phyloP scores from a whole-genome alignment of 2,329 filamentous ascomycete genomes.

The Diaporthe nobilis region DNA sequence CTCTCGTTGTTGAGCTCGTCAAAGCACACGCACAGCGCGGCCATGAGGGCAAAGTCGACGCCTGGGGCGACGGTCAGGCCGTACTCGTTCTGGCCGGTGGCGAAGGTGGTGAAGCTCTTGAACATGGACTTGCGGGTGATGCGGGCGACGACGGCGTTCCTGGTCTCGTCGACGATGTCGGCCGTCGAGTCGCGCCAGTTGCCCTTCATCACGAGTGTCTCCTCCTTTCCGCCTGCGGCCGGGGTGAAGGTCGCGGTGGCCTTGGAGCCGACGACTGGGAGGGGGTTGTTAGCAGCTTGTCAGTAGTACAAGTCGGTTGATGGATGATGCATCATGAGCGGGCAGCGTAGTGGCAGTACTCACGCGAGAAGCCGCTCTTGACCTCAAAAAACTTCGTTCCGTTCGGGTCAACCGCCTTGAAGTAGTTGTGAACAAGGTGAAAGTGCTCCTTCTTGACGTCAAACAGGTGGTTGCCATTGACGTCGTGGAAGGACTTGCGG shows the following conservation, averaged over 20 bases:
- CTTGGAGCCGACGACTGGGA: constrained; percentile 66
- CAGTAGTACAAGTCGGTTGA: background rate
- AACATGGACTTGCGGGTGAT: constrained; percentile 70
- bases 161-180: constrained; percentile 68
- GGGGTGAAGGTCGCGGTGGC: constrained; percentile 67
- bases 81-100: constrained; percentile 76
- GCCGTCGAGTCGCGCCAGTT: constrained; percentile 71
- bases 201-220: constrained; percentile 71
- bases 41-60: constrained; percentile 76
- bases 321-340: background rate
- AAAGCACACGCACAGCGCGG: constrained; percentile 76
- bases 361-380: constrained; percentile 67
- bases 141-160: constrained; percentile 66
- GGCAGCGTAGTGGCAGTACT: constrained; percentile 47
- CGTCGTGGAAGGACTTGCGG: constrained; percentile 70
- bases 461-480: constrained; percentile 68
- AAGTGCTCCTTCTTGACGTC: constrained; percentile 68
- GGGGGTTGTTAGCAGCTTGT: background rate
- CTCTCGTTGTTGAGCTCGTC: constrained; percentile 74
- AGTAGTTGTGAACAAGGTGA: constrained; percentile 64
- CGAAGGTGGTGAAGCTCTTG: constrained; percentile 66
- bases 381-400: constrained; percentile 67
- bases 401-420: constrained; percentile 60
- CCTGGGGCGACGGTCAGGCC: constrained; percentile 73
- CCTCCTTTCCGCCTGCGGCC: constrained; percentile 60